Percentiles rank a stretch among this genome's conserved stretches.
Conservation (phyloP, 106 monocot species). For the Vanilla planifolia region DNA sequence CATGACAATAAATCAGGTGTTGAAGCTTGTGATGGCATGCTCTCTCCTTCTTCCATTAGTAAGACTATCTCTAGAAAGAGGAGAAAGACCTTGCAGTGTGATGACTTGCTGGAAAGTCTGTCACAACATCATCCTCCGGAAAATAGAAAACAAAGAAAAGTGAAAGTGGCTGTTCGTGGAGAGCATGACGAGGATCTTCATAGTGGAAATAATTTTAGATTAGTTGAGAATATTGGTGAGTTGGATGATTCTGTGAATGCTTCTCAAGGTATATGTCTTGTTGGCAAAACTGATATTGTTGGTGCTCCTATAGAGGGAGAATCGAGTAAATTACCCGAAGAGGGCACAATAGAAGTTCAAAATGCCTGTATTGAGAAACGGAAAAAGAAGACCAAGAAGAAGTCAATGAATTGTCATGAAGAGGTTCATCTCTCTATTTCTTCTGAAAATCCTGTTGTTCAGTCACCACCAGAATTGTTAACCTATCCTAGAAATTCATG, state of each 20-base stretch:
- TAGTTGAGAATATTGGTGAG: not conserved
- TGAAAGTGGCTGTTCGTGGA: not conserved
- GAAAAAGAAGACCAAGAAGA: not conserved
- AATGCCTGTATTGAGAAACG: not conserved
- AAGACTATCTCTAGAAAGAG: not conserved
- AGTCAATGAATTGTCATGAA: conserved; percentile 2
- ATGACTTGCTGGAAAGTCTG: not conserved
- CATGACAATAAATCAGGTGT: not conserved
- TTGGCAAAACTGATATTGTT: not conserved
- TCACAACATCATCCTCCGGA: not conserved
- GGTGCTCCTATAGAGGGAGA: not conserved
- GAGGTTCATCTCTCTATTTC: not conserved
- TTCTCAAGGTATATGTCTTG: not conserved
- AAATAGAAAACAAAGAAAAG: not conserved
- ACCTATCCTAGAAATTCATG: not conserved
- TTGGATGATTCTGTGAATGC: not conserved
- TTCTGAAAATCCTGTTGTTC: not conserved
- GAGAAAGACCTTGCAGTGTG: not conserved
- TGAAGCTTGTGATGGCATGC: not conserved
- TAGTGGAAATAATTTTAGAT: not conserved
- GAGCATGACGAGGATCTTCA: not conserved
- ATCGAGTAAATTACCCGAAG: conserved; percentile 1
- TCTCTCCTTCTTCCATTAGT: not conserved
- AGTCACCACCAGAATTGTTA: not conserved
- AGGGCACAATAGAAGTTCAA: not conserved